These are phyloP conservation scores for Teratosphaeria destructans DNA, from an alignment of 2,329 filamentous ascomycete species.

Conservation along the genomic window DNA sequence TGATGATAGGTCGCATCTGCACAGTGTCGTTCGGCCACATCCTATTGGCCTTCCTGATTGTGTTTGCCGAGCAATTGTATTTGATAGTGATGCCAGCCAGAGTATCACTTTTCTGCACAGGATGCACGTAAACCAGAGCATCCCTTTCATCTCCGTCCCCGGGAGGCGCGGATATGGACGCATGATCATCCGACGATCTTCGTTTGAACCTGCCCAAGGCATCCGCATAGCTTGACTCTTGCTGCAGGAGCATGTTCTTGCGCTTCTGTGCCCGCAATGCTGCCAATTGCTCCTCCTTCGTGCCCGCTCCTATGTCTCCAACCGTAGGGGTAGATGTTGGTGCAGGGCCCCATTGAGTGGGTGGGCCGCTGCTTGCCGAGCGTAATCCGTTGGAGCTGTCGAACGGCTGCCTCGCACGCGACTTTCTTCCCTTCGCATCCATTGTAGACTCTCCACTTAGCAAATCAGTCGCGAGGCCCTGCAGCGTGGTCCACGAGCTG, in stretches of 20 bases:
- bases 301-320: constrained; percentile 33
- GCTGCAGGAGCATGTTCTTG: constrained; percentile 34
- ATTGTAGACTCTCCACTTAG: constrained; percentile 30
- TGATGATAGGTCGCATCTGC: constrained; percentile 68
- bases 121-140: constrained; percentile 81
- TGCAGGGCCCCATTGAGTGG: constrained; percentile 39
- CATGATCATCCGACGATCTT: constrained; percentile 55
- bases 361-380: constrained; percentile 27
- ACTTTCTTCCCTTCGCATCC: constrained; percentile 6
- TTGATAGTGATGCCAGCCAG: constrained; percentile 83
- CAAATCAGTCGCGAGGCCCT: constrained; percentile 40
- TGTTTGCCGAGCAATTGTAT: constrained; percentile 75
- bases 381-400: constrained; percentile 7
- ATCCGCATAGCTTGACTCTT: constrained; percentile 32
- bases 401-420: constrained; percentile 23
- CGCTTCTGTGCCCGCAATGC: constrained; percentile 40
- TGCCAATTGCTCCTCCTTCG: constrained; percentile 36
- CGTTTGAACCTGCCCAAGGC: constrained; percentile 47
- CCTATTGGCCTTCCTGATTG: constrained; percentile 77
- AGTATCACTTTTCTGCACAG: constrained; percentile 72
- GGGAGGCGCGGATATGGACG: constrained; percentile 37
- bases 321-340: constrained; percentile 25
- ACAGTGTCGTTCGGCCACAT: constrained; percentile 92
- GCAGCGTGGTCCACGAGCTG: constrained; percentile 39
- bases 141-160: constrained; percentile 56